These are phyloP conservation scores for Termitomyces sp. DNA, from an alignment of 768 basidiomycete genomes.

Conservation along the genomic window DNA sequence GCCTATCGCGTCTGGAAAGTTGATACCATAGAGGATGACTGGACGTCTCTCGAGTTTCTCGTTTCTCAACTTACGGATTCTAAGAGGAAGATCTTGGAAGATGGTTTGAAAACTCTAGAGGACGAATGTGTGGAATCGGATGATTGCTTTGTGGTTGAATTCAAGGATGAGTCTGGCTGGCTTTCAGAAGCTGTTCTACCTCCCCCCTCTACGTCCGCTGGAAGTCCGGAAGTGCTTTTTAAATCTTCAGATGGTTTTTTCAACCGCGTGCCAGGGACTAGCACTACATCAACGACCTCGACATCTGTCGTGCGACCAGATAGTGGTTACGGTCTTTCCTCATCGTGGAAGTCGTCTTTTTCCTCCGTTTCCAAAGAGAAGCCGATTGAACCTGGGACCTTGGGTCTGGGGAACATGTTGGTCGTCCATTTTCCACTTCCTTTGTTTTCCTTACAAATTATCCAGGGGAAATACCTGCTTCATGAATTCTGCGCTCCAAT, in stretches of 20 bases:
- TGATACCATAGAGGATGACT: constrained; percentile 32
- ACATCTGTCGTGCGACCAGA: constrained; percentile 18
- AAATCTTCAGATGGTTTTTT: constrained; percentile 53
- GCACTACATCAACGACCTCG: constrained; percentile 2
- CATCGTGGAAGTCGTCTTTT: constrained; percentile 25
- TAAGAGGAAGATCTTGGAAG: constrained; percentile 38
- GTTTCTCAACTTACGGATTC: constrained; percentile 23
- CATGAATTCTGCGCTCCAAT: constrained; percentile 99
- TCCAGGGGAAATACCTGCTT: constrained; percentile 94
- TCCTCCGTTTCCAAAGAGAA: constrained; percentile 26
- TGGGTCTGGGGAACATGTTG: constrained; percentile 87
- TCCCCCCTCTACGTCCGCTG: constrained; percentile 13
- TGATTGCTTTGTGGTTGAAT: constrained; percentile 77
- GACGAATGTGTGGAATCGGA: constrained; percentile 54
- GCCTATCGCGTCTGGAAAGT: constrained; percentile 66
- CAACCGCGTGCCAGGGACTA: constrained; percentile 23
- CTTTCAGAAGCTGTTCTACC: constrained; percentile 32
- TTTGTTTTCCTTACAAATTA: constrained; percentile 12
- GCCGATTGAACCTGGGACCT: constrained; percentile 61
- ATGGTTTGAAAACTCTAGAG: constrained; percentile 43
- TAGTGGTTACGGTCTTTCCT: constrained; percentile 17
- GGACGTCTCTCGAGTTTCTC: constrained; percentile 27
- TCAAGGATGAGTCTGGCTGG: constrained; percentile 57
- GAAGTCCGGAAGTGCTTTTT: constrained; percentile 36
- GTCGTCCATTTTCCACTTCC: constrained; percentile 19